Evolutionary conservation across 805 yeast genomes (phyloP), one percentile per base, ranked within the genome.

Genomic region (Myxozyma sirexii): DNA sequence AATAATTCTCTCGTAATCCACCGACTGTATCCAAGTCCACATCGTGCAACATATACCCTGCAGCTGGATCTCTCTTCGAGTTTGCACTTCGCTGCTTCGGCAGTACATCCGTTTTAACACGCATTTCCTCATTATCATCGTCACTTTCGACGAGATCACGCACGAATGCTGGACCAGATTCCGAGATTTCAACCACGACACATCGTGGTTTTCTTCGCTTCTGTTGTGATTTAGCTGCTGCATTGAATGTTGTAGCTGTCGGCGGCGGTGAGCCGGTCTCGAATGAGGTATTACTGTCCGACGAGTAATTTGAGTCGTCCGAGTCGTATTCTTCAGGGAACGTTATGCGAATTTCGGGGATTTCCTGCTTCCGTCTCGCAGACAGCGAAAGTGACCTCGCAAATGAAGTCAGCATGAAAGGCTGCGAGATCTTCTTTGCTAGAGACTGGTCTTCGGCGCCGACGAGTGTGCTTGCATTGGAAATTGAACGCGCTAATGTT

Each of bases 151-250:
- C 58, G 13, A 60, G 17, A 21, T 60, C 64, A 6, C 56, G 60
- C 12, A 60, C 64, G 42, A 54, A 60, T n/a, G 64, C 64, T 6
- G 60, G 62, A 12, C 63, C 63, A 5, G 64, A 60, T 50, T 60
- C 64, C 2, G 64, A 60, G 29, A 60, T 60, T 24, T 60, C 47
- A 7, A 60, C 62, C 8, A 57, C 55, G 12, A 60, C 64, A 33
- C 43, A 37, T 24, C 64, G 58, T 1, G 64, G 64, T 17, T 46
- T 46, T 31, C 50, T 29, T 29, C 50, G 23, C 35, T 44, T 44
- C 7, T 27, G 33, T 29, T 10, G 42, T 15, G 37, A 43, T 24
- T n/a, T 15, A 13, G 39, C n/a, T 10, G 27, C 35, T 6, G 46
- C 2, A 7, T 37, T 37, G 2, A 21, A 29, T 2, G 38, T 23